A percentile compares a stretch with the other conserved stretches of the same genome.
Evolutionary conservation across 2,329 filamentous ascomycete species (phyloP).

Genomic region (Moelleriella libera): DNA sequence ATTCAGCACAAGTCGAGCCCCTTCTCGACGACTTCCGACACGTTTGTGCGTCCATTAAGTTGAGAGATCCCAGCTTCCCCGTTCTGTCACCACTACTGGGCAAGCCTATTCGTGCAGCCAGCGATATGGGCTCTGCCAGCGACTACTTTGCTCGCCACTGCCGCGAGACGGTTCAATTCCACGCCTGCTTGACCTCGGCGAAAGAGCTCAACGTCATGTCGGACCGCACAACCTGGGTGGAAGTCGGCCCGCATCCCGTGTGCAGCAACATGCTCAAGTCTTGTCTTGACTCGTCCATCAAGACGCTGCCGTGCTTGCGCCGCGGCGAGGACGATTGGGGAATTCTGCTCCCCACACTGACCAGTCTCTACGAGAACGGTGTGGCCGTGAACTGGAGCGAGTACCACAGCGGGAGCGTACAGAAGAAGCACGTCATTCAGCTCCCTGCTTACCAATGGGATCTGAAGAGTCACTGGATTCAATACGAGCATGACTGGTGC

Average conservation of each 20-base stretch:
- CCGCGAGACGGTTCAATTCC: conserved; percentile 52
- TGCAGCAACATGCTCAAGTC: conserved; percentile 48
- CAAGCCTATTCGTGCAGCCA: conserved; percentile 26
- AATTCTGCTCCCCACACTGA: conserved; percentile 12
- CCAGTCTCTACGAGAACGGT: not conserved
- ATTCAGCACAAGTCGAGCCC: conserved; percentile 18
- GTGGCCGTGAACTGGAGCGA: not conserved
- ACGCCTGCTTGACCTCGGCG: conserved; percentile 36
- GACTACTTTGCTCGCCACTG: conserved; percentile 43
- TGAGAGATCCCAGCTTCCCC: conserved; percentile 4
- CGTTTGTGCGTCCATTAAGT: conserved; percentile 1
- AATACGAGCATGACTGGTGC: conserved; percentile 39
- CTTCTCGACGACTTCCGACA: conserved; percentile 28
- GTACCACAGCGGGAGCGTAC: conserved; percentile 37
- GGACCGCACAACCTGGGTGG: conserved; percentile 47
- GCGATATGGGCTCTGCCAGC: conserved; percentile 31
- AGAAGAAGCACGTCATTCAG: conserved; percentile 32
- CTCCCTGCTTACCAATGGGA: conserved; percentile 59
- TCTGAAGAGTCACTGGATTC: conserved; percentile 53
- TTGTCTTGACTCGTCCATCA: conserved; percentile 32
- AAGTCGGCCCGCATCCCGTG: conserved; percentile 53
- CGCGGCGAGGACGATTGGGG: conserved; percentile 49
- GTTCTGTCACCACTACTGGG: conserved; percentile 30
- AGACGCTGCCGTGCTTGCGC: conserved; percentile 41
- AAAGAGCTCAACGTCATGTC: conserved; percentile 32